phyloP scores from a whole-genome alignment of 2,329 filamentous ascomycete genomes.

The Hymenoscyphus linearis region DNA sequence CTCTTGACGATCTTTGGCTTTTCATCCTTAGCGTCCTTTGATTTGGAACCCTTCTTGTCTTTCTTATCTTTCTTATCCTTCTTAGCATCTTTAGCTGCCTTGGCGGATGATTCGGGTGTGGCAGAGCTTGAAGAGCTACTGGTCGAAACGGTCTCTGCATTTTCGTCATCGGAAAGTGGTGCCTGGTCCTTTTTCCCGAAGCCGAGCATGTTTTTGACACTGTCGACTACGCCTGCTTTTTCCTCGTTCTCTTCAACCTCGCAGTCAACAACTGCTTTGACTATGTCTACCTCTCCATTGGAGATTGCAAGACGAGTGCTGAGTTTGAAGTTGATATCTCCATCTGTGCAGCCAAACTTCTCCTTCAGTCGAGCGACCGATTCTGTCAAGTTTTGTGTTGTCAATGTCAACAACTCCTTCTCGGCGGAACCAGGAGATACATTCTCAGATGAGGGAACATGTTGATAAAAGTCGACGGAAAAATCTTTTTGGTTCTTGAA shows the following conservation, averaged over 20 bases:
- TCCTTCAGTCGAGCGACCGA: slow-evolving; percentile 74
- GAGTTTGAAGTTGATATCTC: slow-evolving; percentile 76
- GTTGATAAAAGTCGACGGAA: slow-evolving; percentile 72
- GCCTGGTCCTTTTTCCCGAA: slow-evolving; percentile 86
- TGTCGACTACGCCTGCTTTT: slow-evolving; percentile 81
- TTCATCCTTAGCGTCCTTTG: slow-evolving; percentile 11
- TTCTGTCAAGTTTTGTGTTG: slow-evolving; percentile 80
- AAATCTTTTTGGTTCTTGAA: slow-evolving; percentile 83
- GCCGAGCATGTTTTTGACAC: slow-evolving; percentile 93
- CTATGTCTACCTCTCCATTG: slow-evolving; percentile 75
- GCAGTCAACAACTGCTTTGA: slow-evolving; percentile 75
- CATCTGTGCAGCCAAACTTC: slow-evolving; percentile 65
- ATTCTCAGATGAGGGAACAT: slow-evolving; percentile 46
- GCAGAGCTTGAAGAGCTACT: slow-evolving; percentile 44
- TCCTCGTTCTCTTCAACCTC: slow-evolving; percentile 66
- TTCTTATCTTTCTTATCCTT: neutral
- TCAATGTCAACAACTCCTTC: slow-evolving; percentile 58
- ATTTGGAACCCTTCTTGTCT: slow-evolving; percentile 14
- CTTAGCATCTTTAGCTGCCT: slow-evolving; percentile 10
- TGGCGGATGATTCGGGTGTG: slow-evolving; percentile 30
- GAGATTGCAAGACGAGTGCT: slow-evolving; percentile 65
- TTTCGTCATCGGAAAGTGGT: slow-evolving; percentile 56
- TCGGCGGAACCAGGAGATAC: slow-evolving; percentile 43
- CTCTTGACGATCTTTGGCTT: slow-evolving; percentile 28
- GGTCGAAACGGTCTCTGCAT: slow-evolving; percentile 33